Conservation (phyloP, 23 red algal species). For the Rhodosorus marinus region DNA sequence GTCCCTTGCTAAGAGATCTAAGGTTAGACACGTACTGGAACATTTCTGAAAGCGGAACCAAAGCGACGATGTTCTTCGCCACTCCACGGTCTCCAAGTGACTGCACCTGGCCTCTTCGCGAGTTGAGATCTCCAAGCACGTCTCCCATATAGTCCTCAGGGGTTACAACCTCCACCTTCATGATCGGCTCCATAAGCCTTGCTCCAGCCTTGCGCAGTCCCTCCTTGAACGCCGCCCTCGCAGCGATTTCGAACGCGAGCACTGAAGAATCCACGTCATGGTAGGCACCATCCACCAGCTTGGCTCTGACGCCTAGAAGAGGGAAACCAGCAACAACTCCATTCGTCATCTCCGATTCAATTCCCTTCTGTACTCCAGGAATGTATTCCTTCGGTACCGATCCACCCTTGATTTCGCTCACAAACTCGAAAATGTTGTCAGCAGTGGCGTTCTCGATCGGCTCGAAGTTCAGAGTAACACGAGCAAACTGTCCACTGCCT, state of each 20-base stretch:
- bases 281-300: constrained; percentile 75
- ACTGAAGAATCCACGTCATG: constrained; percentile 99
- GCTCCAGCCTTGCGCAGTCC: constrained; percentile 63
- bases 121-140: constrained; percentile 90
- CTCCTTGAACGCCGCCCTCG: constrained; percentile 70
- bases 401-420: constrained; percentile 95
- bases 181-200: constrained; percentile 93
- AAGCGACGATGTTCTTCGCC: constrained; percentile 61
- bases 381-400: constrained; percentile 89
- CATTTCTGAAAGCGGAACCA: constrained; percentile 83
- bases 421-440: constrained; percentile 51
- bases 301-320: constrained; percentile 56
- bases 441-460: constrained; percentile 23
- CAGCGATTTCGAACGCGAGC: constrained; percentile 95
- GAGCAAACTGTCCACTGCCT: constrained; percentile 94
- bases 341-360: constrained; percentile 60
- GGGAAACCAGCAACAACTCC: constrained; percentile 85
- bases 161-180: constrained; percentile 84
- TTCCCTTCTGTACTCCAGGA: constrained; percentile 68
- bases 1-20: constrained; percentile 84
- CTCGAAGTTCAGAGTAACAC: constrained; percentile 66
- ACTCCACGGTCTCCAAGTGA: constrained; percentile 68
- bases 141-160: constrained; percentile 81
- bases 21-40: constrained; percentile 86
- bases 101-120: constrained; percentile 60